These are phyloP conservation scores for Aspergillus pseudoterreus DNA, from an alignment of 2,329 filamentous ascomycete species.

Conservation along the genomic window DNA sequence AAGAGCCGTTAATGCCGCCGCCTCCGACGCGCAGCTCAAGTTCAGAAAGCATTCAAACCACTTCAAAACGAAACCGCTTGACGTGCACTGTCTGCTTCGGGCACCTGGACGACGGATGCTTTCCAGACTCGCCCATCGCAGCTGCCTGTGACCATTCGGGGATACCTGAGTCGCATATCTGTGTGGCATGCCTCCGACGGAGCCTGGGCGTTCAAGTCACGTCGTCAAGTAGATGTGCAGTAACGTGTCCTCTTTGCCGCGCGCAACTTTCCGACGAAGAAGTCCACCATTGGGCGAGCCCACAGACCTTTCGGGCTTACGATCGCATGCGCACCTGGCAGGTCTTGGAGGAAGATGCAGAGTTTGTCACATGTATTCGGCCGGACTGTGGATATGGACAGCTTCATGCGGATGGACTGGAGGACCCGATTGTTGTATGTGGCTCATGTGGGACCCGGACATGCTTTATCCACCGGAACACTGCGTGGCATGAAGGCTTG, in stretches of 20 bases:
- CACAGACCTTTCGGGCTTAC: constrained; percentile 12
- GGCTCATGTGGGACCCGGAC: constrained; percentile 14
- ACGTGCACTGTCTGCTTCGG: constrained; percentile 14
- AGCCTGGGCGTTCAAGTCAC: constrained; percentile 14
- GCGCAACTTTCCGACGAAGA: constrained; percentile 12
- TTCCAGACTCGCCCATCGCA: constrained; percentile 12
- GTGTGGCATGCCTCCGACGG: constrained; percentile 12
- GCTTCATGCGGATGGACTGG: constrained; percentile 13
- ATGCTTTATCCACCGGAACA: constrained; percentile 14
- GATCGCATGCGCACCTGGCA: constrained; percentile 11
- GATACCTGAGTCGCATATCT: constrained; percentile 10
- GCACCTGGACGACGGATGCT: constrained; percentile 3
- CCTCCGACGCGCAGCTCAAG: neutral
- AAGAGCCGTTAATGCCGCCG: constrained; percentile 7
- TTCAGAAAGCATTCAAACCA: neutral
- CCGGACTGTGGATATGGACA: constrained; percentile 15
- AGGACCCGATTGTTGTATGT: constrained; percentile 15
- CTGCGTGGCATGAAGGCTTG: constrained; percentile 15
- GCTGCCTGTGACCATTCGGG: constrained; percentile 13
- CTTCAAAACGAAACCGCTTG: neutral
- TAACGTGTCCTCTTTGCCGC: constrained; percentile 15
- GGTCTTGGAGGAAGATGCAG: constrained; percentile 13
- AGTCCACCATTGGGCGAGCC: constrained; percentile 14
- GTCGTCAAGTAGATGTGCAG: neutral
- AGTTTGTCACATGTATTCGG: constrained; percentile 15